These are phyloP conservation scores for Pseudogymnoascus sp. DNA, from an alignment of 2,329 filamentous ascomycete genomes.

Conservation along the genomic window DNA sequence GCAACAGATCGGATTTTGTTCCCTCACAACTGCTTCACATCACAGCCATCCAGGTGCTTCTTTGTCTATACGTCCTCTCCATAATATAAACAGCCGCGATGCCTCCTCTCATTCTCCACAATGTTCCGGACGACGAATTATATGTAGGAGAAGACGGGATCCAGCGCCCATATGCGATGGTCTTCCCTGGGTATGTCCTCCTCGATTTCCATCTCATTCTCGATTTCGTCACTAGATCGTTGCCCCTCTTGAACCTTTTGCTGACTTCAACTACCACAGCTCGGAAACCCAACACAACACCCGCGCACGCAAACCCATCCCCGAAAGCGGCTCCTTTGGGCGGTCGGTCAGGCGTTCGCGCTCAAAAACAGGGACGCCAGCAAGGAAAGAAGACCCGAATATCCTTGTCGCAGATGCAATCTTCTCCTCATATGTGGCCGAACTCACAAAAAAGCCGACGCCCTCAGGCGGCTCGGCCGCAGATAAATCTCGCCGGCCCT, in stretches of 20 bases:
- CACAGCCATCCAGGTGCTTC: not conserved
- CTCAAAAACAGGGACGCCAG: conserved; percentile 52
- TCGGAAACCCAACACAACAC: conserved; percentile 15
- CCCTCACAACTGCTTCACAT: not conserved
- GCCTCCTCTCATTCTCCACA: conserved; percentile 60
- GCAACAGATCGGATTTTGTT: not conserved
- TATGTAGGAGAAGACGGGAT: conserved; percentile 60
- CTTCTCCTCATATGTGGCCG: conserved; percentile 51
- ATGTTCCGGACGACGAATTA: conserved; percentile 61
- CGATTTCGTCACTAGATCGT: not conserved
- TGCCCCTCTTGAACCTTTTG: not conserved
- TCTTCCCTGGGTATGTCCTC: conserved; percentile 51
- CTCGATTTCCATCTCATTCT: not conserved
- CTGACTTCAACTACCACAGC: not conserved
- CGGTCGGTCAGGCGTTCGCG: conserved; percentile 58
- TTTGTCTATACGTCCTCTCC: not conserved
- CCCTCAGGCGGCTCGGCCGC: conserved; percentile 17
- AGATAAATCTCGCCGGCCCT: conserved; percentile 25
- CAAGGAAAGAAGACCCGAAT: conserved; percentile 51
- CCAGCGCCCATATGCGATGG: conserved; percentile 58
- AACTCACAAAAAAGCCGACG: conserved; percentile 28
- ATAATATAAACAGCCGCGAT: conserved; percentile 31
- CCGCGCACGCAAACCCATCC: conserved; percentile 45
- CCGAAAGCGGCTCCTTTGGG: conserved; percentile 58
- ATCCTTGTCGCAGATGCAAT: conserved; percentile 54